Evolutionary conservation across 2,329 filamentous ascomycete species (phyloP).

Genomic region (Fusarium sp.): DNA sequence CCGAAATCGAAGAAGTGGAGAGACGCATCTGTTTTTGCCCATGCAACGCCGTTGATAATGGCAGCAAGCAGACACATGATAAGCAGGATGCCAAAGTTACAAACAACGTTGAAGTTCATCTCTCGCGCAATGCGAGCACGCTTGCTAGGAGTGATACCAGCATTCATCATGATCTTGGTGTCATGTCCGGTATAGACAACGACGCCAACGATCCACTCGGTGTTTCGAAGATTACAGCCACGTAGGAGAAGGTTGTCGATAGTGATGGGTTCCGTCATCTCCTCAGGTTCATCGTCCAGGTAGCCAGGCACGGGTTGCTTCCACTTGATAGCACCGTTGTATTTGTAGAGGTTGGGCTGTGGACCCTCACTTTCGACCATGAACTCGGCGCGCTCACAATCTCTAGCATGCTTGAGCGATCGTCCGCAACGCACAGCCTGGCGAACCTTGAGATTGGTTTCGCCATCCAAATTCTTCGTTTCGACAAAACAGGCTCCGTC

Average conservation of each 20-base stretch:
- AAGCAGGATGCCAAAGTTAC: constrained; percentile 93
- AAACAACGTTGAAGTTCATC: constrained; percentile 96
- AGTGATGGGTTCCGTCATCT: constrained; percentile 91
- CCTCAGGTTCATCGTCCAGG: constrained; percentile 71
- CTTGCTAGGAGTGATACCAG: constrained; percentile 94
- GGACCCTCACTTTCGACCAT: constrained; percentile 89
- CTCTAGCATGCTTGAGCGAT: constrained; percentile 85
- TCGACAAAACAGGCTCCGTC: constrained; percentile 98
- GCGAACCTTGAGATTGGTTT: constrained; percentile 96
- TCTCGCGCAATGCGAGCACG: constrained; percentile 90
- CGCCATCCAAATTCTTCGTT: constrained; percentile 97
- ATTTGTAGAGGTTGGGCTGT: constrained; percentile 94
- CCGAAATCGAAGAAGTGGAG: constrained; percentile 87
- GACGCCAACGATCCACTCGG: constrained; percentile 93
- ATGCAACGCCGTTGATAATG: constrained; percentile 86
- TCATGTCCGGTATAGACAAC: constrained; percentile 96
- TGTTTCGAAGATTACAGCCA: constrained; percentile 94
- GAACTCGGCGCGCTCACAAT: constrained; percentile 93
- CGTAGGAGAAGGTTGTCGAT: constrained; percentile 96
- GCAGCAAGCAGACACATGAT: constrained; percentile 89
- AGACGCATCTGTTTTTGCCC: constrained; percentile 81
- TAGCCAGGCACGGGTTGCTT: constrained; percentile 76
- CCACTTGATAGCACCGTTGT: constrained; percentile 92
- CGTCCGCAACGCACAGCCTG: constrained; percentile 89
- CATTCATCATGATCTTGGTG: constrained; percentile 99